Conservation (phyloP, 495 filamentous ascomycete genomes). For the Podospora anserina region DNA sequence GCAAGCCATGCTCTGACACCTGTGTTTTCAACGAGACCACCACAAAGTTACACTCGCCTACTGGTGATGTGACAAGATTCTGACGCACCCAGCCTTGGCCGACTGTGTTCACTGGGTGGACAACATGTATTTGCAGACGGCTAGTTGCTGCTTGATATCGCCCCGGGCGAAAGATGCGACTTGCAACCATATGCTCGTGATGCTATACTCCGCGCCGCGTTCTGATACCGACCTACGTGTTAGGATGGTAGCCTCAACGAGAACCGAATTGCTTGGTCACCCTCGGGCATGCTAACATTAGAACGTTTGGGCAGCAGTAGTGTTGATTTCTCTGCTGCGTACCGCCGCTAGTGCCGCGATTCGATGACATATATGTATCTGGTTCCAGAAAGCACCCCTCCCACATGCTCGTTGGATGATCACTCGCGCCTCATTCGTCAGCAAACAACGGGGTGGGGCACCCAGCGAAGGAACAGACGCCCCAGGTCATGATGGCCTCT, state of each 20-base stretch:
- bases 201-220: neutral
- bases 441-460: neutral
- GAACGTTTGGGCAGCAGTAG: slow-evolving; percentile 3
- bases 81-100: neutral
- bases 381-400: neutral
- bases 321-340: neutral
- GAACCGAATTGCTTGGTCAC: neutral
- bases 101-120: neutral
- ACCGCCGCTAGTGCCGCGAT: neutral
- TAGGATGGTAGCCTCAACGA: neutral
- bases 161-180: neutral
- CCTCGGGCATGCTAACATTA: neutral
- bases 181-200: neutral
- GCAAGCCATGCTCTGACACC: too few species aligned
- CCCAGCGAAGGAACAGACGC: neutral
- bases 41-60: too few species aligned
- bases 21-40: too few species aligned
- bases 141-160: neutral
- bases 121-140: neutral
- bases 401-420: neutral
- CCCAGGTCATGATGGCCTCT: neutral
- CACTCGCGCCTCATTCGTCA: slow-evolving; percentile 10
- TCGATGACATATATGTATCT: slow-evolving; percentile 2
- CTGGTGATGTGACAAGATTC: neutral
- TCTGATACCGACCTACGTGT: neutral